These are phyloP conservation scores for Daldinia concentrica DNA, from an alignment of 495 filamentous ascomycete species.

Conservation along the genomic window DNA sequence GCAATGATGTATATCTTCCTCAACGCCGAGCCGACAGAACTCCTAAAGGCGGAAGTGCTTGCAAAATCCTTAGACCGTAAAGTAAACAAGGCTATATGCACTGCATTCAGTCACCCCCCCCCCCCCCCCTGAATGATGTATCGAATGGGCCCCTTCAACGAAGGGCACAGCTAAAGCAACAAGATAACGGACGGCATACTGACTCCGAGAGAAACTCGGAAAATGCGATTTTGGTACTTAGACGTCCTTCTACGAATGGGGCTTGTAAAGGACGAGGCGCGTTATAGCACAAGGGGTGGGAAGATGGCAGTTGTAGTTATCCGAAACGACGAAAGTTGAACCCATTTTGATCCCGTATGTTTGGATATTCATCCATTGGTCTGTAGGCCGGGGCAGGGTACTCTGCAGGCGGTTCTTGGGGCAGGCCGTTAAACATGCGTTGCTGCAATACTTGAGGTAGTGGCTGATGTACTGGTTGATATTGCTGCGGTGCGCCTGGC, in stretches of 20 bases:
- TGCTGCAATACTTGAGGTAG: neutral
- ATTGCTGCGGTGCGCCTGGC: neutral
- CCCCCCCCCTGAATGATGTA: neutral
- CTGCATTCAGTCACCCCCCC: neutral
- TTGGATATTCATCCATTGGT: neutral
- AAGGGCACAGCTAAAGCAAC: neutral
- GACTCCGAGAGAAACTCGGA: neutral
- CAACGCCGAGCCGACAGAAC: neutral
- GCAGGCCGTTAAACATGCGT: neutral
- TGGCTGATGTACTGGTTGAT: neutral
- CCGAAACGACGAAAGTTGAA: neutral
- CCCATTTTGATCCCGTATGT: neutral
- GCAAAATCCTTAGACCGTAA: neutral
- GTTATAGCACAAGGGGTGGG: neutral
- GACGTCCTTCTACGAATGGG: neutral
- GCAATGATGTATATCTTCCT: neutral
- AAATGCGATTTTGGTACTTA: neutral
- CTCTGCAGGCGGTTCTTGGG: neutral
- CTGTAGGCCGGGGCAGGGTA: neutral
- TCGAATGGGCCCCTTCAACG: neutral
- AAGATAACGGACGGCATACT: neutral
- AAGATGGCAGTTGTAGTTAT: neutral
- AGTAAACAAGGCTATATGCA: neutral
- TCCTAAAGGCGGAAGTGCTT: neutral
- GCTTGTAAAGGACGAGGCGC: neutral